Conservation (phyloP, 805 yeast species). For the Hermanozyma aechmeae region DNA sequence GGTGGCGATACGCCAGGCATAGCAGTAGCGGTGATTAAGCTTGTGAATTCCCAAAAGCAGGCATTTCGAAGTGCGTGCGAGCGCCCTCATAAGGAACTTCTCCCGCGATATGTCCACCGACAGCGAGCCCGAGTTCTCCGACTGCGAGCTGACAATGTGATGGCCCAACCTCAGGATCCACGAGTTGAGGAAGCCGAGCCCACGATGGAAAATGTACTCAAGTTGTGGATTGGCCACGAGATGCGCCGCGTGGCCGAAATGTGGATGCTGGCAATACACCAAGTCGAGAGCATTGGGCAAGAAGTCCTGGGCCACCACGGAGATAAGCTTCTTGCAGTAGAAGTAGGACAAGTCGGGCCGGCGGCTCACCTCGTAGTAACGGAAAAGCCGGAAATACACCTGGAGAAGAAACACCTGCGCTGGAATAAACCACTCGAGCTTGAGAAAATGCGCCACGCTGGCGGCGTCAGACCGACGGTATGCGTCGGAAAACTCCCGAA, state of each 20-base stretch:
- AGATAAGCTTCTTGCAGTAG: constrained; percentile 8
- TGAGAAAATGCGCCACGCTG: constrained; percentile 1
- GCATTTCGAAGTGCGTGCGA: constrained; percentile 4
- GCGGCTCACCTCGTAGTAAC: constrained; percentile 6
- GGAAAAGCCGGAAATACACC: constrained; percentile 7
- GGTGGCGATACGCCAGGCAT: constrained; percentile 11
- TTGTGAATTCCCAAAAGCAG: constrained; percentile 7
- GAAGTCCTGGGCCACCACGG: constrained; percentile 5
- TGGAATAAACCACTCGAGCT: constrained; percentile 4
- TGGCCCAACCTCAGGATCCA: constrained; percentile 6
- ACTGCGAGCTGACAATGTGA: no score
- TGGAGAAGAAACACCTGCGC: constrained; percentile 5
- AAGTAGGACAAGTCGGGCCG: constrained; percentile 4
- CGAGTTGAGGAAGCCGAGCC: constrained; percentile 3
- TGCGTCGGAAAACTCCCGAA: constrained; percentile 1
- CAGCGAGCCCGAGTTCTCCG: not conserved
- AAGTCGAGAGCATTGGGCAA: constrained; percentile 6
- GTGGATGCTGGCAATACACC: constrained; percentile 3
- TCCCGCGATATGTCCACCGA: no score
- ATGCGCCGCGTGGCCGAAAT: constrained; percentile 5
- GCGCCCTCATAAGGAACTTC: constrained; percentile 4
- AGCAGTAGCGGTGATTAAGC: constrained; percentile 10
- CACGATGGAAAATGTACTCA: constrained; percentile 8
- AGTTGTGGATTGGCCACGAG: constrained; percentile 5
- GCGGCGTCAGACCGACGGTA: constrained; percentile 1